Conservation (phyloP, 495 filamentous ascomycete genomes). For the Neurospora terricola region DNA sequence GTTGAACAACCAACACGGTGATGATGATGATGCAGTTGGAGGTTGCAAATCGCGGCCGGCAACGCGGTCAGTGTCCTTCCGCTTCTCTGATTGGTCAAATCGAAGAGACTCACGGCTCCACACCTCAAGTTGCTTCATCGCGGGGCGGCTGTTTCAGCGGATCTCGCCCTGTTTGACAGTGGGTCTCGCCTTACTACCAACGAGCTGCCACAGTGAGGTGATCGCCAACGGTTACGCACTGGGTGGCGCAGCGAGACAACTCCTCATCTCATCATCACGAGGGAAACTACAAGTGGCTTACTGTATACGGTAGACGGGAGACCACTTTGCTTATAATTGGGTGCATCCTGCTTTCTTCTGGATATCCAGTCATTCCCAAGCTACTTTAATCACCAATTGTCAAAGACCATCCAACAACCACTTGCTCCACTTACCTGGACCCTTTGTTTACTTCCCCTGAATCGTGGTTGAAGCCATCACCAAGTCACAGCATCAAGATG, state of each 20-base stretch:
- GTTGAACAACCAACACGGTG: neutral
- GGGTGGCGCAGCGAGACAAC: neutral
- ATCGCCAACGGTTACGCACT: neutral
- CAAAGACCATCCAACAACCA: neutral
- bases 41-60: neutral
- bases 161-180: neutral
- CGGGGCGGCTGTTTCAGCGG: neutral
- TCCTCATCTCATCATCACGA: neutral
- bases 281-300: neutral
- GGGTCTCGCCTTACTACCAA: neutral
- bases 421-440: neutral
- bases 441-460: neutral
- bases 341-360: neutral
- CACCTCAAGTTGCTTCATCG: neutral
- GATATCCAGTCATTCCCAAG: neutral
- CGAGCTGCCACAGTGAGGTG: neutral
- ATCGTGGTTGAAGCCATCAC: neutral
- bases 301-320: neutral
- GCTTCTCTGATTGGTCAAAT: neutral
- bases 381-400: neutral
- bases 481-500: conserved; percentile 24
- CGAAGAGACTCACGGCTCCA: neutral
- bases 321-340: neutral
- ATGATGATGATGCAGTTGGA: conserved; percentile 1
- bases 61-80: neutral